These are phyloP conservation scores for Ogataea haglerorum DNA, from an alignment of 805 yeast genomes.

Conservation along the genomic window DNA sequence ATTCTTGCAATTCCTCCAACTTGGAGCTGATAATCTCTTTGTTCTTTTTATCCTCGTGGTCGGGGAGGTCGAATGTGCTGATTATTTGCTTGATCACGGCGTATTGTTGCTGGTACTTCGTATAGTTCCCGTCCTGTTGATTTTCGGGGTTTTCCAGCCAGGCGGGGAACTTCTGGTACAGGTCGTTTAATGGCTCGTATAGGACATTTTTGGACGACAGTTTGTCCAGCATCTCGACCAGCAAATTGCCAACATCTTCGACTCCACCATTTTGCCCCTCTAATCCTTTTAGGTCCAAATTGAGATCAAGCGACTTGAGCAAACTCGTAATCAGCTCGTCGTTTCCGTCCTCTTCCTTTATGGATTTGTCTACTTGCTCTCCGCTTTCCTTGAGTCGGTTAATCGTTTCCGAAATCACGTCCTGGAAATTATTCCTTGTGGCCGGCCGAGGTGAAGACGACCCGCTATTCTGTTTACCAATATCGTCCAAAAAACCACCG, in stretches of 20 bases:
- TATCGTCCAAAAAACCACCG: constrained; percentile 21
- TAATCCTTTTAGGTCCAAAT: constrained; percentile 32
- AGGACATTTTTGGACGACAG: constrained; percentile 80
- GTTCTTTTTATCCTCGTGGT: constrained; percentile 51
- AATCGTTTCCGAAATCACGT: constrained; percentile 76
- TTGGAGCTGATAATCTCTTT: constrained; percentile 52
- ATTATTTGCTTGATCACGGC: constrained; percentile 59
- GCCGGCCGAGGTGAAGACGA: constrained; percentile 11
- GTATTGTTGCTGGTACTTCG: constrained; percentile 59
- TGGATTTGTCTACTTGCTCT: constrained; percentile 59
- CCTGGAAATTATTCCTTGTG: constrained; percentile 48
- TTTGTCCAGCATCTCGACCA: constrained; percentile 74
- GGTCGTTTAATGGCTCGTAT: constrained; percentile 83
- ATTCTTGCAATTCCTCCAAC: constrained; percentile 66
- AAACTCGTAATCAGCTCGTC: constrained; percentile 60
- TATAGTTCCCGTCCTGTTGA: constrained; percentile 34
- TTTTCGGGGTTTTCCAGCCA: constrained; percentile 58
- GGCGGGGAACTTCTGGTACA: constrained; percentile 65
- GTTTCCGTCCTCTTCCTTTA: constrained; percentile 35
- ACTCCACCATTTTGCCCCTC: constrained; percentile 15
- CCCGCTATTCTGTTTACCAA: constrained; percentile 9
- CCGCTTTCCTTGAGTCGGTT: constrained; percentile 76
- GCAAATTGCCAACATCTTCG: constrained; percentile 48
- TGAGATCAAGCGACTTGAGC: constrained; percentile 56
- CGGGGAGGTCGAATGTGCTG: constrained; percentile 59